A percentile compares a stretch with the other conserved stretches of the same genome.
These are phyloP conservation scores for Prinsepia uniflora DNA, from an alignment of 306 rosid genomes.

Conservation along the genomic window DNA sequence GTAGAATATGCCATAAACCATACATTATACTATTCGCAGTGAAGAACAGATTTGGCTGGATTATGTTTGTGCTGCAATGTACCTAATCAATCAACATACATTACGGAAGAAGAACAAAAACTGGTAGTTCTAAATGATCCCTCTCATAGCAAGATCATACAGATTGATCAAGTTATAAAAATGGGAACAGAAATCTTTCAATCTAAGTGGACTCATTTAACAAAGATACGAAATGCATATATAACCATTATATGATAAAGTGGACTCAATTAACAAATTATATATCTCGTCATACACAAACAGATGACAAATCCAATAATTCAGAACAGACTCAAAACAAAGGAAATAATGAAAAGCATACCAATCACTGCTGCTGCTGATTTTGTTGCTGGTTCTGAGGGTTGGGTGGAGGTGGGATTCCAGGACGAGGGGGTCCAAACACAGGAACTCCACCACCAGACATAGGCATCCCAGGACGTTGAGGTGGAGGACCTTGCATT, in stretches of 20 bases:
- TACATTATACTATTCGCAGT: background rate
- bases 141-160: background rate
- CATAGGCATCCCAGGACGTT: slow-evolving; percentile 93
- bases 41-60: background rate
- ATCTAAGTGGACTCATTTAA: background rate
- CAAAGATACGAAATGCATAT: background rate
- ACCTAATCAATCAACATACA: background rate
- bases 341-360: background rate
- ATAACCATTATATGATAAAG: background rate
- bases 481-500: slow-evolving; percentile 83
- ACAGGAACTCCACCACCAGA: slow-evolving; percentile 79
- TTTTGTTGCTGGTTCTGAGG: slow-evolving; percentile 21
- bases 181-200: background rate
- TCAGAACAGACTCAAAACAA: background rate
- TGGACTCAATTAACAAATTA: background rate
- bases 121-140: background rate
- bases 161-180: background rate
- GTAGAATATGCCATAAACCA: background rate
- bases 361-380: slow-evolving; percentile 13
- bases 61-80: background rate
- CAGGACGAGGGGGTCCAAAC: slow-evolving; percentile 68
- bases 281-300: background rate
- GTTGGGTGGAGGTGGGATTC: slow-evolving; percentile 23
- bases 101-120: background rate
- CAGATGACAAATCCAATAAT: background rate